A percentile compares a stretch with the other conserved stretches of the same genome.
Evolutionary conservation across 495 filamentous ascomycete genomes (phyloP).

Genomic region (Staphylotrichum longicolle): DNA sequence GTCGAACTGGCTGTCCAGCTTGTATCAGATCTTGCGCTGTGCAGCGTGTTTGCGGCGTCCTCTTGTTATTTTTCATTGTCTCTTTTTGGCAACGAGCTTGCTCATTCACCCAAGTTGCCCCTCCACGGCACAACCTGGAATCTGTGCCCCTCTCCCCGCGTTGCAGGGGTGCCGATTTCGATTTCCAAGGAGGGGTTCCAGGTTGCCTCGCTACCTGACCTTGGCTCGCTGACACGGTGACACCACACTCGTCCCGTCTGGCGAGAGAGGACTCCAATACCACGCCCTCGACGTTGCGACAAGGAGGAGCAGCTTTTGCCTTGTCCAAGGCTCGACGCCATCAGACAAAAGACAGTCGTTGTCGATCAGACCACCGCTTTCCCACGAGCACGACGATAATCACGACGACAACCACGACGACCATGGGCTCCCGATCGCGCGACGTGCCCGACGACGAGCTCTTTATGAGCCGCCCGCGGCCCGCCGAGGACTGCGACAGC

Average conservation of each 20-base stretch:
- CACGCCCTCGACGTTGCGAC: neutral
- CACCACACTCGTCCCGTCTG: neutral
- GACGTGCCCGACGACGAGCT: slow-evolving; percentile 71
- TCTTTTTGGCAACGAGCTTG: neutral
- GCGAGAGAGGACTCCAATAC: neutral
- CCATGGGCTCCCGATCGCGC: slow-evolving; percentile 45
- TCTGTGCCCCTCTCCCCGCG: neutral
- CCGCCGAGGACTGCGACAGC: slow-evolving; percentile 54
- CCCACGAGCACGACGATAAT: no score
- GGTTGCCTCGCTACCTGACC: neutral
- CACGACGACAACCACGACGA: slow-evolving; percentile 20
- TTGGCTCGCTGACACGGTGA: neutral
- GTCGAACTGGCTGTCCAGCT: neutral
- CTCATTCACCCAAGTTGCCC: neutral
- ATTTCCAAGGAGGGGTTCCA: neutral
- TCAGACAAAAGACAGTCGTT: no score
- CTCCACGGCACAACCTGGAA: neutral
- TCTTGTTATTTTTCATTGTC: neutral
- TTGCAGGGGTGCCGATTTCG: neutral
- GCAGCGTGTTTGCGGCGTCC: neutral
- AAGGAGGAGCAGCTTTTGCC: neutral
- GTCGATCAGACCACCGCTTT: no score
- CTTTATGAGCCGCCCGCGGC: slow-evolving; percentile 61
- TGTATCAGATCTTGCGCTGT: neutral
- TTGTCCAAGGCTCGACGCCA: neutral